Conservation (phyloP, 2,329 filamentous ascomycete species). For the Fusarium ambrosium region DNA sequence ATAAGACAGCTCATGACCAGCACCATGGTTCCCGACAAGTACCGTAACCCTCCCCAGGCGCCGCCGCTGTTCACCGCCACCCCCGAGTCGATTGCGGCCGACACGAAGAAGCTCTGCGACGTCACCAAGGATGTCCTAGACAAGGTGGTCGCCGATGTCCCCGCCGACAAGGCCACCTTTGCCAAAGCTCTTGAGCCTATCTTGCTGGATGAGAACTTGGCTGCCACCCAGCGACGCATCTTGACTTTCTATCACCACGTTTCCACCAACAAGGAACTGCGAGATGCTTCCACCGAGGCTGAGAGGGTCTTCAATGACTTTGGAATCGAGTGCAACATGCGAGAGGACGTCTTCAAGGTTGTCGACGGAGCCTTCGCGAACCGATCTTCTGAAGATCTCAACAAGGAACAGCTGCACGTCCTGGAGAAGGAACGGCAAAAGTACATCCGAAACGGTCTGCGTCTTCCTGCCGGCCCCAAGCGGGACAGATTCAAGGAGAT, state of each 20-base stretch:
- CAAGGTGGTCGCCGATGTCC: conserved; percentile 73
- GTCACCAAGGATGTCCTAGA: conserved; percentile 74
- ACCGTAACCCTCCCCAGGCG: conserved; percentile 80
- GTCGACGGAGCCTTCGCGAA: conserved; percentile 70
- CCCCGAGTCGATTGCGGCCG: conserved; percentile 74
- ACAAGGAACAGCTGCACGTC: conserved; percentile 78
- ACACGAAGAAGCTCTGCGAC: conserved; percentile 76
- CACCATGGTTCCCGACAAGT: conserved; percentile 76
- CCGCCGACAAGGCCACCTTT: conserved; percentile 66
- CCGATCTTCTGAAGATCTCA: conserved; percentile 67
- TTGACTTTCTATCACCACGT: conserved; percentile 86
- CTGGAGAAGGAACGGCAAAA: conserved; percentile 83
- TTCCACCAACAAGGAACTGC: conserved; percentile 75
- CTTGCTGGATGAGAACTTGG: conserved; percentile 78
- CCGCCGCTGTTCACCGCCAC: conserved; percentile 84
- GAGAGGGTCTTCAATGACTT: conserved; percentile 84
- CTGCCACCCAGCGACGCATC: conserved; percentile 72
- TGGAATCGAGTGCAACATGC: conserved; percentile 82
- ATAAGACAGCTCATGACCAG: conserved; percentile 60
- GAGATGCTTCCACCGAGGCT: conserved; percentile 82
- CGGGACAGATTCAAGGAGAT: conserved; percentile 88
- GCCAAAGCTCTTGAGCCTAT: conserved; percentile 74
- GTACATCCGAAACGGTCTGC: conserved; percentile 82
- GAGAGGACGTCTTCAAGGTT: conserved; percentile 82
- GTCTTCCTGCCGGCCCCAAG: conserved; percentile 76